These are phyloP conservation scores for Botrytis fabae DNA, from an alignment of 2,329 filamentous ascomycete genomes.

Conservation along the genomic window DNA sequence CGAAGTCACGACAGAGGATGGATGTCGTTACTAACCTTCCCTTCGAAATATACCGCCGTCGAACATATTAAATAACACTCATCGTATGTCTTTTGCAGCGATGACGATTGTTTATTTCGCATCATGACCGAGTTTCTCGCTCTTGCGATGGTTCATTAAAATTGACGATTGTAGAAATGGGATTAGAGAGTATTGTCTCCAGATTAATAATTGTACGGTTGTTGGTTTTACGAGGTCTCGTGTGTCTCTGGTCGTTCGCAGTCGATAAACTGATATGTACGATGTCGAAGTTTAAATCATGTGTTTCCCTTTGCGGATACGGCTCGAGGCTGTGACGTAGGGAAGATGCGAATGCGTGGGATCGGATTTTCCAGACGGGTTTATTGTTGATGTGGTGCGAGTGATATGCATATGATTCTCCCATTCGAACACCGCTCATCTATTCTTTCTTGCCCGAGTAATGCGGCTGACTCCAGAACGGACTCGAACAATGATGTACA, in stretches of 20 bases:
- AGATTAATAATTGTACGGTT: neutral
- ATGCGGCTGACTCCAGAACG: neutral
- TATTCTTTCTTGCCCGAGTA: neutral
- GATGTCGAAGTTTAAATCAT: slow-evolving; percentile 12
- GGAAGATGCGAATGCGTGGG: neutral
- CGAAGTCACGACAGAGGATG: neutral
- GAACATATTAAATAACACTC: slow-evolving; percentile 94
- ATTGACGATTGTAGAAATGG: neutral
- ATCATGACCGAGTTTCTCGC: slow-evolving; percentile 40
- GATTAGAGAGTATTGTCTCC: neutral
- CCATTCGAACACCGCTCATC: neutral
- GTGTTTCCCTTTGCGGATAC: slow-evolving; percentile 8
- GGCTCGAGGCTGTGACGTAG: slow-evolving; percentile 14
- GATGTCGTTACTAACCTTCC: slow-evolving; percentile 60
- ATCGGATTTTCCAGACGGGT: neutral
- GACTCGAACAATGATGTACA: neutral
- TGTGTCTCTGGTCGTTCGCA: slow-evolving; percentile 5
- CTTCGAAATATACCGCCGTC: slow-evolving; percentile 94
- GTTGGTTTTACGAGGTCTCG: slow-evolving; percentile 10
- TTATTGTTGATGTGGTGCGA: neutral
- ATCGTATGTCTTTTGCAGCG: slow-evolving; percentile 95
- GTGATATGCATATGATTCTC: neutral
- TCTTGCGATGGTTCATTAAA: slow-evolving; percentile 8
- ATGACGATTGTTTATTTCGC: slow-evolving; percentile 63
- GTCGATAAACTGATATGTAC: slow-evolving; percentile 8